Evolutionary conservation across 805 yeast genomes (phyloP).

Genomic region (Wickerhamiella kurtzmanii): DNA sequence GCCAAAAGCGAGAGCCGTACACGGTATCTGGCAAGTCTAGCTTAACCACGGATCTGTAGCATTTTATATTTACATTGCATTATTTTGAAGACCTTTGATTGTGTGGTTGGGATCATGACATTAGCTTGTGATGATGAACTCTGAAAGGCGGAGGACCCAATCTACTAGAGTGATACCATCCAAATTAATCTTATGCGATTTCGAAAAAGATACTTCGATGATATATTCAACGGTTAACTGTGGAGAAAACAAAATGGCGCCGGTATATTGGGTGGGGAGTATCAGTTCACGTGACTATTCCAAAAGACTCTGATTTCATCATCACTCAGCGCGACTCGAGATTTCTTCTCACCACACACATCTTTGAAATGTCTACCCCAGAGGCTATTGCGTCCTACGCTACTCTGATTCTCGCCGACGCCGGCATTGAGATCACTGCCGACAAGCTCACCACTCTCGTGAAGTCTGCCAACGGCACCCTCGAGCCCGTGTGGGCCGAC

Average conservation of each 20-base stretch:
- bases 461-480: slow-evolving; percentile 44
- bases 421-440: slow-evolving; percentile 73
- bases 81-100: not conserved
- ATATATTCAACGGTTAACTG: no score
- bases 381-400: slow-evolving; percentile 92
- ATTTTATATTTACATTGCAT: not conserved
- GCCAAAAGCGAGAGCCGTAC: not conserved
- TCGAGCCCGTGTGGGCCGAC: slow-evolving; percentile 69
- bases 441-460: slow-evolving; percentile 64
- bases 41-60: not conserved
- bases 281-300: not conserved
- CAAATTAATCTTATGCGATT: no score
- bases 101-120: not conserved
- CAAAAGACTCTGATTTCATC: not conserved
- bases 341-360: not conserved
- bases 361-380: slow-evolving; percentile 48
- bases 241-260: no score
- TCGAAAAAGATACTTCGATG: no score
- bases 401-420: slow-evolving; percentile 85
- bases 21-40: not conserved
- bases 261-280: no score
- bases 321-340: not conserved
- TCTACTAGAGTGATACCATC: no score
- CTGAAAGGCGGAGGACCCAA: no score
- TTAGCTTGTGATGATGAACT: no score